Base-by-base conservation (phyloP, 768 basidiomycete species). In the Lactifluus pinguis region DNA sequence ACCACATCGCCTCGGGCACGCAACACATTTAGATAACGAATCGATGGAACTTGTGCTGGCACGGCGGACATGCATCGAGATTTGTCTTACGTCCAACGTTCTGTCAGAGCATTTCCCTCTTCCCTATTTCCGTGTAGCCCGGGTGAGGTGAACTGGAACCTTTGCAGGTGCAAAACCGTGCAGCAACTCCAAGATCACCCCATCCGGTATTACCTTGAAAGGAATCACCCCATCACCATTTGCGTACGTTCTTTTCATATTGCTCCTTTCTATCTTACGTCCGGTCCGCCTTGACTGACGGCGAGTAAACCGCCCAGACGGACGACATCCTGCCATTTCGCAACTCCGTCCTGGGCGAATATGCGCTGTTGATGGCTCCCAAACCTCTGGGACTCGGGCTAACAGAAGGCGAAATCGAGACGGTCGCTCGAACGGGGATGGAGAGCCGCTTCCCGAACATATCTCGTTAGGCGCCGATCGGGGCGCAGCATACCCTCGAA, bases 321-420 rank as follows among this genome's bases (percentile, higher is more conserved):
- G 91, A 92, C 68, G 91, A 93, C 69, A 83, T 78, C 5, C 82
- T 93, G 17, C 84, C 85, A 0, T 92, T 92, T 73, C 80, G 82
- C 29, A 92, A 84, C 9, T 84, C 86, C 3, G 75, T 92, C 2
- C 68, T 85, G 0, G 88, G 77, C 3, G 91, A 93, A 70, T 93
- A 93, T 64, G 89, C 90, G 0, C 74, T 92, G 6, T 79, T 93
- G 39, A 75, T 92, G 55, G 91, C 91, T 0, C 69, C 74, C 25
- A 75, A 81, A n/a, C 90, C 90, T 0, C 67, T 82, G 34, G 91
- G 91, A 3, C 76, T 93, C 2, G 90, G 87, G 1, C 72, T 92
- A 49, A 73, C 74, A 0, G 79, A 85, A 64, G 74, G 70, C 0
- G 82, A 89, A 64, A 79, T 92, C 5, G 69, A 64, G 53, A 69